Conservation (phyloP, 2,329 filamentous ascomycete genomes). For the Orbilia oligospora region DNA sequence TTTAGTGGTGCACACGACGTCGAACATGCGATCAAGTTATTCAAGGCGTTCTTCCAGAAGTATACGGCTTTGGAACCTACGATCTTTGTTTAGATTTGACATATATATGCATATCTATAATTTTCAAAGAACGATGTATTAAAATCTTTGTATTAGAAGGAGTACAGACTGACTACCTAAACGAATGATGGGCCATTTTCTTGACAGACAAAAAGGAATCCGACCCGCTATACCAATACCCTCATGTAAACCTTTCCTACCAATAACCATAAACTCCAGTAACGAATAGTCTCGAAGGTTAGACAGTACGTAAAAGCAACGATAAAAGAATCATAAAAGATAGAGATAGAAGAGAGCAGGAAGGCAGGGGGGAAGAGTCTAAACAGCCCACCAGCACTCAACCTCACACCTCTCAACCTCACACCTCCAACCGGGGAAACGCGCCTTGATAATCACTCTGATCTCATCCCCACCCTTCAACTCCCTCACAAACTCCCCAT, state of each 20-base stretch:
- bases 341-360: slow-evolving; percentile 24
- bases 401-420: slow-evolving; percentile 56
- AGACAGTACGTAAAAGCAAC: no score
- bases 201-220: background rate
- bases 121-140: background rate
- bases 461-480: slow-evolving; percentile 58
- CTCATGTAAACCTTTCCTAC: background rate
- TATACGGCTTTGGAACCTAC: slow-evolving; percentile 86
- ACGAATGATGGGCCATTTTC: background rate
- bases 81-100: slow-evolving; percentile 75
- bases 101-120: no score
- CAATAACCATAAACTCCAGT: slow-evolving; percentile 8
- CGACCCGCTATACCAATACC: slow-evolving; percentile 3
- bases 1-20: slow-evolving; percentile 86
- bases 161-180: slow-evolving; percentile 1
- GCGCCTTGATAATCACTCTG: slow-evolving; percentile 58
- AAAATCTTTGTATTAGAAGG: slow-evolving; percentile 7
- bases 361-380: slow-evolving; percentile 29
- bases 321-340: no score
- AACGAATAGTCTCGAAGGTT: background rate
- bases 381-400: slow-evolving; percentile 61
- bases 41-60: slow-evolving; percentile 86
- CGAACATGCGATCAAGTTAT: slow-evolving; percentile 85
- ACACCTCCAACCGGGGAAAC: slow-evolving; percentile 62
- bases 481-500: slow-evolving; percentile 41